Evolutionary conservation across 2,329 filamentous ascomycete genomes (phyloP).

Genomic region (Amylocarpus encephaloides): DNA sequence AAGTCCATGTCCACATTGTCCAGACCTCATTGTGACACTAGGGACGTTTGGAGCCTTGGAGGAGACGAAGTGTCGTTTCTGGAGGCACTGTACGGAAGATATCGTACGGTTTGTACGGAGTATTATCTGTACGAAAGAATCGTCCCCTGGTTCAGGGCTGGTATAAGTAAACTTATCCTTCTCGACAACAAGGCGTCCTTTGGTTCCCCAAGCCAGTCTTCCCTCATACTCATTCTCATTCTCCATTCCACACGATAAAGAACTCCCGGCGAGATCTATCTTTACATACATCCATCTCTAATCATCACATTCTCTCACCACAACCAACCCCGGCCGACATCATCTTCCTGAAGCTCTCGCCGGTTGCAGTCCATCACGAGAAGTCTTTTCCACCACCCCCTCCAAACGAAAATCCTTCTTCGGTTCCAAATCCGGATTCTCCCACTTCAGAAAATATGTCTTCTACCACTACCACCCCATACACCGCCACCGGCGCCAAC

Average conservation of each 20-base stretch:
- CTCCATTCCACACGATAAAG: constrained; percentile 5
- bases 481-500: constrained; percentile 23
- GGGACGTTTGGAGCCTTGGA: constrained; percentile 6
- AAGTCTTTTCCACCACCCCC: neutral
- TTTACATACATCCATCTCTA: neutral
- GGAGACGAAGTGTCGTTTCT: no score
- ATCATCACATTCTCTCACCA: neutral
- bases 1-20: neutral
- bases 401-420: neutral
- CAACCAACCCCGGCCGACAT: no score
- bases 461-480: constrained; percentile 26
- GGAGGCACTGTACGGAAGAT: no score
- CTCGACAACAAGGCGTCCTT: constrained; percentile 8
- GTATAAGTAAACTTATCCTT: no score
- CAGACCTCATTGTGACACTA: constrained; percentile 8
- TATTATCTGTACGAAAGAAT: no score
- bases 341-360: constrained; percentile 13
- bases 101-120: no score
- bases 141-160: no score
- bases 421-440: no score
- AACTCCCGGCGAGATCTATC: constrained; percentile 18
- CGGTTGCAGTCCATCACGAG: neutral
- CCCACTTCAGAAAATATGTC: constrained; percentile 3
- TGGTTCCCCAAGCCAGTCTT: constrained; percentile 4
- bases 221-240: neutral